Evolutionary conservation across 345 rosid species (phyloP).

Genomic region (Salix udensis): DNA sequence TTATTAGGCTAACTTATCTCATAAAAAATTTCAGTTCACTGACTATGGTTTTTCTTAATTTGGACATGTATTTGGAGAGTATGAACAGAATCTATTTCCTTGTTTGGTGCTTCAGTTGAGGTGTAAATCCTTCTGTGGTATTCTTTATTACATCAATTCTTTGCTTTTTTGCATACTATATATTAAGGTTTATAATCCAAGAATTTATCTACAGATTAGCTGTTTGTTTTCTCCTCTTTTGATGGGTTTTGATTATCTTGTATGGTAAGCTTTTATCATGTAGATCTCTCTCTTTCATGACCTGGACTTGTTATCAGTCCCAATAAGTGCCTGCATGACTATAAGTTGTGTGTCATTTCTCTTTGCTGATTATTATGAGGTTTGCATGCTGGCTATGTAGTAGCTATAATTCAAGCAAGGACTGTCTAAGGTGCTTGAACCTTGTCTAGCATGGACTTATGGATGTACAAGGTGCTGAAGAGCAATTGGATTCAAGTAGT

Average conservation of each 20-base stretch:
- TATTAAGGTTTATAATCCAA: neutral
- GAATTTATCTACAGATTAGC: neutral
- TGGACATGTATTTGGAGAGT: neutral
- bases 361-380: neutral
- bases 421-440: neutral
- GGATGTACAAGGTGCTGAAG: neutral
- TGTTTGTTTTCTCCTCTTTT: neutral
- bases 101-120: neutral
- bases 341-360: neutral
- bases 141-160: neutral
- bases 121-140: neutral
- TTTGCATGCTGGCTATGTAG: neutral
- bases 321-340: neutral
- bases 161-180: neutral
- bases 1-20: neutral
- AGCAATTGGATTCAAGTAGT: neutral
- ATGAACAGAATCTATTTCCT: neutral
- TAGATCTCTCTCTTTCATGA: neutral
- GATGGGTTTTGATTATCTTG: neutral
- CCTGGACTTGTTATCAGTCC: neutral
- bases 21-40: neutral
- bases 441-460: neutral
- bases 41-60: neutral
- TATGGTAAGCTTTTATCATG: neutral
- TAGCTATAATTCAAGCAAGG: neutral